A percentile compares a stretch with the other conserved stretches of the same genome.
Conservation (phyloP, 257 asterid species). For the Penstemon eatonii region DNA sequence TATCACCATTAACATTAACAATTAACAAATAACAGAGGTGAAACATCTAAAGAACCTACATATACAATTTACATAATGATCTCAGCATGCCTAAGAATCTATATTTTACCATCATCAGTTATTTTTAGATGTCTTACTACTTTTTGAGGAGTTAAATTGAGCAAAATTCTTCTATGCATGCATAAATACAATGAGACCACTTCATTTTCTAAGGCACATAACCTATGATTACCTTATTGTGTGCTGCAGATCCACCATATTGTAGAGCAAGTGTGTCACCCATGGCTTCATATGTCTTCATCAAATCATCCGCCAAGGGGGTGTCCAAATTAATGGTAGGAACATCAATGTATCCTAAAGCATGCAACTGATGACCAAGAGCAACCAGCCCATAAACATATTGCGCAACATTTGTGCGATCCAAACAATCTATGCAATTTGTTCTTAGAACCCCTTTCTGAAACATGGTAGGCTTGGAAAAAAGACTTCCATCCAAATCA, state of each 20-base stretch:
- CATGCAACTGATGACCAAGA: constrained; percentile 78
- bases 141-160: background rate
- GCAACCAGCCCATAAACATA: constrained; percentile 84
- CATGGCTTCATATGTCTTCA: constrained; percentile 91
- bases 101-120: background rate
- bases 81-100: background rate
- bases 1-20: too few species aligned
- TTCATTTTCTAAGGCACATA: constrained; percentile 14
- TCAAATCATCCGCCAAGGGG: constrained; percentile 64
- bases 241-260: constrained; percentile 98
- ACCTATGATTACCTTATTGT: constrained; percentile 67
- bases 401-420: constrained; percentile 97
- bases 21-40: background rate
- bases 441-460: constrained; percentile 92
- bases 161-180: background rate
- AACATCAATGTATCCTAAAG: constrained; percentile 59
- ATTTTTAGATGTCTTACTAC: constrained; percentile 18
- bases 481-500: constrained; percentile 29
- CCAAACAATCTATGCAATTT: constrained; percentile 96
- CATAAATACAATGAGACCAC: background rate
- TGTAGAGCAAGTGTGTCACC: constrained; percentile 95
- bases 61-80: background rate
- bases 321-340: constrained; percentile 57
- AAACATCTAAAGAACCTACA: background rate
- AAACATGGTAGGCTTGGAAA: constrained; percentile 48